These are phyloP conservation scores for Diutina siamensis DNA, from an alignment of 1,139 yeast species.

Conservation along the genomic window DNA sequence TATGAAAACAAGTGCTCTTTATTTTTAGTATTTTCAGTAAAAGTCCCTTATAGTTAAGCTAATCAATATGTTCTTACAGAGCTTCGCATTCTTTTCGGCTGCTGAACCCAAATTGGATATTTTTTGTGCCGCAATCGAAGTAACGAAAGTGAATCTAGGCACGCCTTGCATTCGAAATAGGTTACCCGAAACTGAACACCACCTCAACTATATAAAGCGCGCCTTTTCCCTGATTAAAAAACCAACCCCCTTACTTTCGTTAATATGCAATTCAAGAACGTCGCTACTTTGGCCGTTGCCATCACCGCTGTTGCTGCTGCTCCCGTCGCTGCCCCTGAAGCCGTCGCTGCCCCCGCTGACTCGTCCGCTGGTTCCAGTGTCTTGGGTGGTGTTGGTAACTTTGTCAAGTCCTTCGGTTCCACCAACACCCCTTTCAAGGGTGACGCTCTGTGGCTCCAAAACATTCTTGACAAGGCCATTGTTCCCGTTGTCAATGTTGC, in stretches of 20 bases:
- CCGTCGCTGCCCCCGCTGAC: not conserved
- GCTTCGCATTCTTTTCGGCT: too few species aligned
- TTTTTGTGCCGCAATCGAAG: too few species aligned
- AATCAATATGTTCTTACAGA: too few species aligned
- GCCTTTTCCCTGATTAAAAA: not conserved
- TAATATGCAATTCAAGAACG: slow-evolving; percentile 4
- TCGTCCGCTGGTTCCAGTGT: not conserved
- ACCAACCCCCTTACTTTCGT: not conserved
- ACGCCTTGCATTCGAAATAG: not conserved
- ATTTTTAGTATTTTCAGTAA: too few species aligned
- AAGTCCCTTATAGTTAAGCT: too few species aligned
- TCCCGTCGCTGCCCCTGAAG: slow-evolving; percentile 1
- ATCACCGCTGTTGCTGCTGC: slow-evolving; percentile 3
- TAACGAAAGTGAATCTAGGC: too few species aligned
- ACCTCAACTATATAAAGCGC: not conserved
- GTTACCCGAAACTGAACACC: not conserved
- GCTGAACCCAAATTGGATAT: too few species aligned
- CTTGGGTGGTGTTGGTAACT: not conserved
- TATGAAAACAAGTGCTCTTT: too few species aligned
- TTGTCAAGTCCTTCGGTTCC: slow-evolving; percentile 1
- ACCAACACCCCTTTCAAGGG: slow-evolving; percentile 3
- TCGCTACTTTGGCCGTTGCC: not conserved
- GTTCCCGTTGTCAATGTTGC: not conserved
- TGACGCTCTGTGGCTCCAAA: not conserved
- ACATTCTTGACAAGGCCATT: not conserved